Evolutionary conservation across 1,284 basidiomycete genomes (phyloP), one percentile per base, ranked within the genome.

Genomic region (Mrakiaceae sp.): DNA sequence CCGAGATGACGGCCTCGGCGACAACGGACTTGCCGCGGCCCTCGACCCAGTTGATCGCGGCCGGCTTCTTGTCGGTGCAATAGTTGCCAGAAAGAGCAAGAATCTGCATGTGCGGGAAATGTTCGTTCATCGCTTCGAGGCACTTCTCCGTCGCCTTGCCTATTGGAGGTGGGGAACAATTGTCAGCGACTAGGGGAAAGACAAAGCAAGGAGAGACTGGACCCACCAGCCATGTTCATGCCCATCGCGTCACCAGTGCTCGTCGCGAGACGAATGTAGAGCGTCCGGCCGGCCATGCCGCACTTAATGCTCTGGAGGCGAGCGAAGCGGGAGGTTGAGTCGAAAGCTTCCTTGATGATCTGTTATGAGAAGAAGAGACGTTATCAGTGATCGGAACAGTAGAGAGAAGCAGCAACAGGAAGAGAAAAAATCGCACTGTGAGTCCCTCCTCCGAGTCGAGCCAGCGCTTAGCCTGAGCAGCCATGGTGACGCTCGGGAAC

Each of bases 11-110:
- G 3, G 93, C 93, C 79, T 99, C 96, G 0, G 93, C 94, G 57
- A 98, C 94, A 39, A 98, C 89, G 65, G 87, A 89, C 86, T 99
- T 99, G 43, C 96, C 96, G 65, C 95, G 82, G 2, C 96, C 96
- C 78, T 98, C 95, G 71, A 98, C 98, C 96, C 96, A 99, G 79
- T 99, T 98, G 79, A 99, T 97, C 55, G 96, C 96, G 7, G 95
- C 92, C 0, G 96, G 90, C 81, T 99, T 99, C 87, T 99, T 99
- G 80, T 99, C 96, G 65, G 92, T 99, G 80, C 96, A 98, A 77
- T 98, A 99, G 78, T 99, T 99, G 61, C 95, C 96, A 4, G 88
- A 92, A 9, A 99, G 82, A 11, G 94, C 90, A 42, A 98, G 82
- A n/a, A 94, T 85, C 71, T 86, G 79, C 94, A 98, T 98, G 64